These are phyloP conservation scores for Brassica carinata DNA, from an alignment of 345 rosid species.

Conservation along the genomic window DNA sequence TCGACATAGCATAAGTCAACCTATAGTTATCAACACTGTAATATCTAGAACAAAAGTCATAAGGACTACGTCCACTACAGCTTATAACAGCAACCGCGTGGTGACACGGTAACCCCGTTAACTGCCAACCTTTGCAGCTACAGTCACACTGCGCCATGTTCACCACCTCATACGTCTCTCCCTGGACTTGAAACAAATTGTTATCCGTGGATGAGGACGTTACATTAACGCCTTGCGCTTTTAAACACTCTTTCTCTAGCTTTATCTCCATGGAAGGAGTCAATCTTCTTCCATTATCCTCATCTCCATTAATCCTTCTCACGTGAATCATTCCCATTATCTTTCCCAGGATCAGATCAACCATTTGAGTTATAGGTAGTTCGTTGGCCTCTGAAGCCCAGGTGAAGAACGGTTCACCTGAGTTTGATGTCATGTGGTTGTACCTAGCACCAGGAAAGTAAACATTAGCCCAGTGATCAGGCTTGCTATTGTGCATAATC, in stretches of 20 bases:
- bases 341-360: conserved; percentile 72
- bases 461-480: conserved; percentile 88
- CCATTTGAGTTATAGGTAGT: conserved; percentile 92
- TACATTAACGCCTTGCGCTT: conserved; percentile 55
- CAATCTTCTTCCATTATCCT: conserved; percentile 68
- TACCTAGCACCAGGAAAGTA: conserved; percentile 81
- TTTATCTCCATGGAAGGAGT: conserved; percentile 82
- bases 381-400: conserved; percentile 88
- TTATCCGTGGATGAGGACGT: conserved; percentile 55
- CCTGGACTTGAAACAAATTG: conserved; percentile 77
- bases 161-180: conserved; percentile 68
- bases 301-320: conserved; percentile 52
- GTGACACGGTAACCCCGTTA: conserved; percentile 79
- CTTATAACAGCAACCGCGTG: conserved; percentile 73
- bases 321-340: conserved; percentile 69
- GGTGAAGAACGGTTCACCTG: conserved; percentile 77
- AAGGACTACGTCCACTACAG: conserved; percentile 56
- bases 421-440: conserved; percentile 80
- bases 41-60: conserved; percentile 76
- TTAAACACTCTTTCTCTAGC: conserved; percentile 62
- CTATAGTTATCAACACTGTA: conserved; percentile 71
- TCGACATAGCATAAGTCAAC: conserved; percentile 63
- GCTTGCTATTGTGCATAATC: conserved; percentile 73
- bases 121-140: conserved; percentile 86
- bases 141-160: conserved; percentile 78